Evolutionary conservation across 78 protist species (phyloP), one percentile per base, ranked within the genome.

Genomic region (Mantamonas sphyraenae): DNA sequence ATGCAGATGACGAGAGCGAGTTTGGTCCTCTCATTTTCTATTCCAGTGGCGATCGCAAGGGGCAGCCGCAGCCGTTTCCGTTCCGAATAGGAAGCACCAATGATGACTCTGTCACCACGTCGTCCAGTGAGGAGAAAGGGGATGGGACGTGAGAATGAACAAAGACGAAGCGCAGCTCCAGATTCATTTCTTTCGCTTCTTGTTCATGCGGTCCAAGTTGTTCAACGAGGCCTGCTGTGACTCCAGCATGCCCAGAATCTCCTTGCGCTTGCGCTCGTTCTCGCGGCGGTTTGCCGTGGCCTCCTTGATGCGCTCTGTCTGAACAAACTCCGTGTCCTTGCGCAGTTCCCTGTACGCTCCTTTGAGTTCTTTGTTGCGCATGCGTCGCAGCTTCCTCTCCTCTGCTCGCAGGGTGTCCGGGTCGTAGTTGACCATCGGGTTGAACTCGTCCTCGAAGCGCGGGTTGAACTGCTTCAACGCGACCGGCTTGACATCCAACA

Each of bases 391-490:
- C 64, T 71, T 71, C 75, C 57, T 51, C 24, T 42, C 20, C 47
- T 71, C 75, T 20, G 66, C 5, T 24, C 75, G 58, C 17, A 53
- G 64, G 35, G 59, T 56, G 65, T 22, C 67, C 12, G 77, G 77
- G 47, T 56, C 77, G 67, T 24, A 72, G 58, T 26, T n/a, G n/a
- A n/a, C 10, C 35, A 39, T 31, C 26, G 68, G 73, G 8, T 3
- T 33, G 62, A 65, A 66, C 47, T 19, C 26, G 53, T 76, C 82
- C 51, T 76, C 82, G 59, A 76, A 76, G n/a, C 40, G 22, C 42
- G 82, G 82, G 43, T 33, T 66, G 55, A 63, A 67, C 67, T 68
- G 74, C 56, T 57, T 51, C 37, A 71, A 7, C 24, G 75, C 64
- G 20, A 71, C 75, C 26, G 75, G 69, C 14, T 57, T 59, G 8